Evolutionary conservation across 768 basidiomycete genomes (phyloP), one percentile per base, ranked within the genome.

Genomic region (Russula ochroleuca): DNA sequence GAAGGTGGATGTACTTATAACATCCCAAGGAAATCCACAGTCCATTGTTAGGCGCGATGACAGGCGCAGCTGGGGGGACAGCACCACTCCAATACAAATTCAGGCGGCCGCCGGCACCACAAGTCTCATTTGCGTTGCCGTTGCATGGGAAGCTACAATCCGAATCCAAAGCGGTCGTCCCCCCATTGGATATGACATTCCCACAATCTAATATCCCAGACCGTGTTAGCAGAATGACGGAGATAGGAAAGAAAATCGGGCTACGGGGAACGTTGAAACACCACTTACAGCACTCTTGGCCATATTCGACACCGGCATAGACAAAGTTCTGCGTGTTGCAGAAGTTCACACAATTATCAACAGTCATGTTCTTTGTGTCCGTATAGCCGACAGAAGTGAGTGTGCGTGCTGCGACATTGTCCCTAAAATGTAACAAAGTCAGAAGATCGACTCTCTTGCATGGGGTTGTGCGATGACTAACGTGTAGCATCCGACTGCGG

Each of bases 21-120:
- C 90, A 92, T n/a, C 90, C 90, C 35, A 90, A 79, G 0, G 83
- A 85, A 7, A 75, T 71, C 88, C 89, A 91, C 33, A 80, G 75
- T 5, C 86, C 88, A 35, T 86, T 79, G 53, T 72, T 81, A 5
- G 80, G 75, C 0, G 81, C 78, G 25, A 81, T 83, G 19, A 75
- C 66, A 0, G 89, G 87, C 15, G 80, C 72, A 0, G 83, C 67
- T 15, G 88, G 83, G 31, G 87, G 84, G 14, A 76, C 59, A 35
- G 73, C 73, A 19, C 87, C 87, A 66, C 79, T 87, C 80, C 79
- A 83, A 74, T 83, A 90, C 5, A 90, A 71, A 68, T 84, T 85
- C 15, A 90, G 77, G 31, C 79, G 80, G 70, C 76, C 72, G 1
- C 81, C 82, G 1, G 82, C 84, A 53, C 88, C 88, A 69, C 88